A percentile compares a stretch with the other conserved stretches of the same genome.
Conservation (phyloP, 192 early-diverging fungal genomes). For the Dissophora ornata region DNA sequence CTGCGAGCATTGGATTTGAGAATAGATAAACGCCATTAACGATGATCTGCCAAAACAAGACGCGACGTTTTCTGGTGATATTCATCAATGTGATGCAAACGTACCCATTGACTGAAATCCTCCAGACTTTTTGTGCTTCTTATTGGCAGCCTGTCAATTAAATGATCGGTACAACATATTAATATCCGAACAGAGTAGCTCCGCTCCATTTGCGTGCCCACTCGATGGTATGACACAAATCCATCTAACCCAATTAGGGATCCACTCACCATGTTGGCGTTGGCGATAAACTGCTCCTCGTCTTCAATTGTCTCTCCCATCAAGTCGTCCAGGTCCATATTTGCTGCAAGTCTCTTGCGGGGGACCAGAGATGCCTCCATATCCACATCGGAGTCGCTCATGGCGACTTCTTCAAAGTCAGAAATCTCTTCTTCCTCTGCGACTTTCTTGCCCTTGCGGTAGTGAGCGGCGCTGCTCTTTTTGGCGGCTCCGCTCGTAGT, state of each 20-base stretch:
- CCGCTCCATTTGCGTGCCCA: no score
- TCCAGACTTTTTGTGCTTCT: slow-evolving; percentile 95
- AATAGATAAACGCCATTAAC: no score
- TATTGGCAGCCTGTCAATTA: slow-evolving; percentile 69
- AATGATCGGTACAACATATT: no score
- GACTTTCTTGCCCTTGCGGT: slow-evolving; percentile 41
- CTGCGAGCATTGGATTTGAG: slow-evolving; percentile 33
- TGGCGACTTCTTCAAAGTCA: slow-evolving; percentile 53
- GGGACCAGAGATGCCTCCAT: slow-evolving; percentile 51
- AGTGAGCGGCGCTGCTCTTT: slow-evolving; percentile 20
- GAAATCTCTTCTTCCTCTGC: slow-evolving; percentile 38
- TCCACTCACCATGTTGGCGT: slow-evolving; percentile 43
- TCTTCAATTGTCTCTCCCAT: slow-evolving; percentile 39
- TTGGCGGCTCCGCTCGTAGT: neutral
- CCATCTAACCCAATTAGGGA: neutral
- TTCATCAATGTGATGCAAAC: neutral
- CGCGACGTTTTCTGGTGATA: no score
- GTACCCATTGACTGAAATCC: slow-evolving; percentile 97
- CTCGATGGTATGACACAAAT: no score
- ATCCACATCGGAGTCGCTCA: slow-evolving; percentile 53
- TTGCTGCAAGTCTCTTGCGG: slow-evolving; percentile 35
- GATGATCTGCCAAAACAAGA: no score
- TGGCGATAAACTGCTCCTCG: slow-evolving; percentile 53
- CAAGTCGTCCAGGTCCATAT: slow-evolving; percentile 44
- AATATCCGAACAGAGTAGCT: no score